phyloP scores from a whole-genome alignment of 495 filamentous ascomycete species.

The Podospora australis region DNA sequence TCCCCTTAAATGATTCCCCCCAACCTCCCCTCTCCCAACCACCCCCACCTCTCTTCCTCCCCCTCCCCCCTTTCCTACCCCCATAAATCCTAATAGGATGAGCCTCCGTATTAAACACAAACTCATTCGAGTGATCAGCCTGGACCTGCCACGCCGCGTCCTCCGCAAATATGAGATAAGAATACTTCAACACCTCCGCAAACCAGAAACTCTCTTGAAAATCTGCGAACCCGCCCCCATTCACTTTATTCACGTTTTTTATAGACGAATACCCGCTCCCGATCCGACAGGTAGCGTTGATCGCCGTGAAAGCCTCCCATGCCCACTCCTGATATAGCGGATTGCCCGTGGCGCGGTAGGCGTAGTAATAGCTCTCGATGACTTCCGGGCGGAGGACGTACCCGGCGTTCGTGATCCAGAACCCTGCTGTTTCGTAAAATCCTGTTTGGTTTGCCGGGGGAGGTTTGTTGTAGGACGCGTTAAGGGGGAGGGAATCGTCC shows the following conservation, averaged over 20 bases:
- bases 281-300: conserved; percentile 58
- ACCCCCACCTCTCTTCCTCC: background rate
- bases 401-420: conserved; percentile 56
- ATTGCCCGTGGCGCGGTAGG: conserved; percentile 70
- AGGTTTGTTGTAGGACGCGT: conserved; percentile 30
- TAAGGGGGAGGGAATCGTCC: conserved; percentile 29
- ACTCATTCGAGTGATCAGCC: conserved; percentile 50
- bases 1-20: background rate
- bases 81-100: conserved; percentile 60
- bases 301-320: conserved; percentile 71
- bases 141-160: conserved; percentile 64
- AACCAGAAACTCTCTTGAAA: conserved; percentile 88
- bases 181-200: conserved; percentile 85
- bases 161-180: conserved; percentile 53
- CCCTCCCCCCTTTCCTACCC: conserved; percentile 2
- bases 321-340: conserved; percentile 72
- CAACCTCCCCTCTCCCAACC: background rate
- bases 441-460: conserved; percentile 41
- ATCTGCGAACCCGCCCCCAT: conserved; percentile 58
- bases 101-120: conserved; percentile 81
- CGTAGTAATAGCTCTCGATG: conserved; percentile 84
- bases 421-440: conserved; percentile 63
- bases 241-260: conserved; percentile 54
- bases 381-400: conserved; percentile 82
- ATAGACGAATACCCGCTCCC: conserved; percentile 63